Evolutionary conservation across 345 rosid species (phyloP), one percentile per base, ranked within the genome.

Genomic region (Rhodamnia argentea): DNA sequence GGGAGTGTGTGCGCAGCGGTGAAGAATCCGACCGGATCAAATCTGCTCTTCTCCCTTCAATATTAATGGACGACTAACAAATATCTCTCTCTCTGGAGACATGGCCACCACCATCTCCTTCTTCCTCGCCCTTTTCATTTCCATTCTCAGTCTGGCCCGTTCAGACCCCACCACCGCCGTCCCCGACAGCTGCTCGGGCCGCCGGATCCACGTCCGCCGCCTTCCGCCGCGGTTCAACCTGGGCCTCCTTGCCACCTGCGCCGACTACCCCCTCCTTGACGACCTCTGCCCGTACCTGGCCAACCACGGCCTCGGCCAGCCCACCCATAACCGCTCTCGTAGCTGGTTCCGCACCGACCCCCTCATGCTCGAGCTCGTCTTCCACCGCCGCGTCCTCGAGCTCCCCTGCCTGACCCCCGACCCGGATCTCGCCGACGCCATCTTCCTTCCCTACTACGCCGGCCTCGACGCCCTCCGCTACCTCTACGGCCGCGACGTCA

Each of bases 341-440:
- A 93, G 96, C 87, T 97, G 99, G 99, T 95, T 90, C 88, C 88
- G 99, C 44, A 91, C 99, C 86, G 98, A 97, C 90, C 93, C 94
- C 27, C 88, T 91, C 24, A 86, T 94, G 85, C 94, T 97, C 27
- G 99, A 97, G 90, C 94, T 95, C 76, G 52, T 91, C 37, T 96
- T 96, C 93, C 99, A 97, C 85, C 93, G 96, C 40, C 88, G 99
- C 84, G 91, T 97, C 87, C 93, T 96, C 26, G 98, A 96, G 64
- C 96, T 94, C 88, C 99, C 97, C 7, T 95, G 99, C 86, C 90
- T 97, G 32, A 91, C 99, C 6, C 86, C 92, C 76, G 97, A 97
- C 87, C 98, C 99, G 53, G 53, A 85, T 64, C 90, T 87, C 54
- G 99, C 99, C 10, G 85, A 91, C 85, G 99, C 98, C 29, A 57